Conservation (phyloP, 2,329 filamentous ascomycete species). For the Phaeosphaeriaceae sp. region DNA sequence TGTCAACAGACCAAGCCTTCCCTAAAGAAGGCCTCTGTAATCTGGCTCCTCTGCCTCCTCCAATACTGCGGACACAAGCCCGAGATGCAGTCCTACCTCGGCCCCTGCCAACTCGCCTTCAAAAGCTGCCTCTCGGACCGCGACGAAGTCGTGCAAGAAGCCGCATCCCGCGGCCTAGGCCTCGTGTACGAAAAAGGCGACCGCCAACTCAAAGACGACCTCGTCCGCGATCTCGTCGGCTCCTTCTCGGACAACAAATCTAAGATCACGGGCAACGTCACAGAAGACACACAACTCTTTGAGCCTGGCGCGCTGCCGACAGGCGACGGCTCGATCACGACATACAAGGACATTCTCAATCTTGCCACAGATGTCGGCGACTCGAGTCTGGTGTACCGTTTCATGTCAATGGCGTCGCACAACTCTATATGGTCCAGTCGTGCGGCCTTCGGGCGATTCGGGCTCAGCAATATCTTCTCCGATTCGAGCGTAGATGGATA, state of each 20-base stretch:
- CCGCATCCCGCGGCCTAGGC: constrained; percentile 87
- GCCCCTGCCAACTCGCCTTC: constrained; percentile 85
- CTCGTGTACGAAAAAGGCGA: constrained; percentile 94
- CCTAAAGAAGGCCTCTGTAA: constrained; percentile 87
- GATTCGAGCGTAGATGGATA: constrained; percentile 75
- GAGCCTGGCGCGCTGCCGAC: constrained; percentile 90
- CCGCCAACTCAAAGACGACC: constrained; percentile 75
- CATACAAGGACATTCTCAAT: constrained; percentile 96
- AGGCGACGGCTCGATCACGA: constrained; percentile 88
- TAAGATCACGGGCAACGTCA: constrained; percentile 77
- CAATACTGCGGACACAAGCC: constrained; percentile 85
- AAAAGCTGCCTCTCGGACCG: constrained; percentile 85
- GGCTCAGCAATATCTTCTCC: constrained; percentile 88
- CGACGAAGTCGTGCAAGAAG: constrained; percentile 95
- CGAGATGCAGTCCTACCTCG: constrained; percentile 75
- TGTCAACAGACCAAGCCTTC: constrained; percentile 88
- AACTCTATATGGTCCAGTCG: constrained; percentile 98
- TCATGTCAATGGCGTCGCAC: constrained; percentile 96
- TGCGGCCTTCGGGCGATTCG: constrained; percentile 93
- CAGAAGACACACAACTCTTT: constrained; percentile 90
- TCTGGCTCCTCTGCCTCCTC: constrained; percentile 92
- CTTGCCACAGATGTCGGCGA: constrained; percentile 97
- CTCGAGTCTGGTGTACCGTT: constrained; percentile 94
- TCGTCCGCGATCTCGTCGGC: constrained; percentile 86
- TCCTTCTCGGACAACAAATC: constrained; percentile 81